Evolutionary conservation across 2,329 filamentous ascomycete genomes (phyloP), one percentile per base, ranked within the genome.

Genomic region (Lachnellula occidentalis): DNA sequence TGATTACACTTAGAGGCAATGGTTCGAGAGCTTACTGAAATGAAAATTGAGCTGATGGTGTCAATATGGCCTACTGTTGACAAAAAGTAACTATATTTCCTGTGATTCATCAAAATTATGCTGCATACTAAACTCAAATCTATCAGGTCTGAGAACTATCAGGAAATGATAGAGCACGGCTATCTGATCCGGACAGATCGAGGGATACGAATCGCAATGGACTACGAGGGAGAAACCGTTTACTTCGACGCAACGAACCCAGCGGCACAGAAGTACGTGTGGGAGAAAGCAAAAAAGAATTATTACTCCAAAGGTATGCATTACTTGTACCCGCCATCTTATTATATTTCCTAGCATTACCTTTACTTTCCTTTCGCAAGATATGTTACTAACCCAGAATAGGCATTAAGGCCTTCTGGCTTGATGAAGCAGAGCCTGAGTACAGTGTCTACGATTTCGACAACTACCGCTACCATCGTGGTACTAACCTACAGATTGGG

Each of bases 361-460:
- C 1, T 27, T 8, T 27, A 27, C 24, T 27, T 27, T 27, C 24
- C 24, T 27, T 27, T 27, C 6, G 24, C 5, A 27, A 27, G 24
- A 27, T 27, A 27, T 27, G 24, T 27, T 27, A 27, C 24, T 27
- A 27, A 27, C 24, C 24, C 61, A 68, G 75, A 48, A 80, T 79
- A 51, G 85, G 85, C 2, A 81, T 87, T 67, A 77, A 78, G 55
- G 69, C 80, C 0, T 87, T 87, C 68, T 87, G 85, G 84, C 75
- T 87, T 0, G 85, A 88, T 60, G 84, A 87, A 65, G 84, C 84
- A 0, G 84, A 87, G 61, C 83, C 83, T 0, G 83, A 87, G 64
- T 87, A 86, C 61, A 73, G 70, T 0, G 74, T 75, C 11, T 87
- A 87, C 65, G 82, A 87, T 64, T 87, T 86, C 63, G 84, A 87